Evolutionary conservation across 2,329 filamentous ascomycete species (phyloP).

Genomic region (Aspergillus ruber): DNA sequence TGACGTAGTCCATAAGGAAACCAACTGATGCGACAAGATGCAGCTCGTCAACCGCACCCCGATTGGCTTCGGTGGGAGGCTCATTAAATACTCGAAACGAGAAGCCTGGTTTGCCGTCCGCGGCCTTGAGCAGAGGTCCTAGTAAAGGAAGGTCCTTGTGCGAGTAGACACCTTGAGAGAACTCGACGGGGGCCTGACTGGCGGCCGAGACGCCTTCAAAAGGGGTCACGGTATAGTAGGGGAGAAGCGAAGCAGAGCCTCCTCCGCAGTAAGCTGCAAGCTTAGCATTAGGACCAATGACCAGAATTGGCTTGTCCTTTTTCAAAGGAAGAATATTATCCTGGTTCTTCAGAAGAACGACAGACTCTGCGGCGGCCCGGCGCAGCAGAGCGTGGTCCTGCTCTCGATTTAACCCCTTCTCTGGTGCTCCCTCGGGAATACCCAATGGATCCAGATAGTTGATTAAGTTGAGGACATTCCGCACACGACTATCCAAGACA

Average conservation of each 20-base stretch:
- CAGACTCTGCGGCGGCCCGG: constrained; percentile 60
- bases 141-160: constrained; percentile 59
- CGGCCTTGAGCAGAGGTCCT: constrained; percentile 47
- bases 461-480: constrained; percentile 53
- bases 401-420: constrained; percentile 51
- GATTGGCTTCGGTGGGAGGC: constrained; percentile 42
- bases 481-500: constrained; percentile 53
- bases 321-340: constrained; percentile 54
- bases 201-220: constrained; percentile 38
- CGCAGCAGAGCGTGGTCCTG: constrained; percentile 60
- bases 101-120: constrained; percentile 52
- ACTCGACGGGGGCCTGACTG: constrained; percentile 36
- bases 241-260: constrained; percentile 53
- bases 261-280: constrained; percentile 51
- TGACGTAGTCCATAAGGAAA: constrained; percentile 49
- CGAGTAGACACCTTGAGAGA: constrained; percentile 57
- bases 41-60: constrained; percentile 48
- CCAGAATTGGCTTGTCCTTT: constrained; percentile 41
- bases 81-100: constrained; percentile 59
- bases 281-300: constrained; percentile 52
- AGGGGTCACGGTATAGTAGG: constrained; percentile 42
- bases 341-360: constrained; percentile 70
- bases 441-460: constrained; percentile 51
- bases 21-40: constrained; percentile 39
- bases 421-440: constrained; percentile 50